Percentiles rank a stretch among this genome's conserved stretches.
These are phyloP conservation scores for Fusarium robinianum DNA, from an alignment of 2,329 filamentous ascomycete genomes.

Conservation along the genomic window DNA sequence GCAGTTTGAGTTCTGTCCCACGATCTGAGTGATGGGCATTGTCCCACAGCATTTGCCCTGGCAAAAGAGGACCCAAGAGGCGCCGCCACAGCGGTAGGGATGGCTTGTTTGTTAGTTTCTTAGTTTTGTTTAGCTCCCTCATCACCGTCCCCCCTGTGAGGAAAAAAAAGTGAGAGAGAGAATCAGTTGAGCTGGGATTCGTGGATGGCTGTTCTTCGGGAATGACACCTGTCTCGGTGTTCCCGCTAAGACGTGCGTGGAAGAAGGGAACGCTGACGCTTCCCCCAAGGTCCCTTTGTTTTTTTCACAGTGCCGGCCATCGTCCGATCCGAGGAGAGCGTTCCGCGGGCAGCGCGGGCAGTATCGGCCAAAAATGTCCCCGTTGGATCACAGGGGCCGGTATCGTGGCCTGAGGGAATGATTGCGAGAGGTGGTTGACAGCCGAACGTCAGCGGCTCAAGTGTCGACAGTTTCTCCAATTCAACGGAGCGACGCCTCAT, in stretches of 20 bases:
- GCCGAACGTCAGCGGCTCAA: constrained; percentile 35
- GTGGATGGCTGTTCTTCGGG: constrained; percentile 28
- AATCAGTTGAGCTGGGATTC: constrained; percentile 20
- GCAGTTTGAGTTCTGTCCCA: constrained; percentile 27
- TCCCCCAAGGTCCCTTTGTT: constrained; percentile 30
- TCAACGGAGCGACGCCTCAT: constrained; percentile 35
- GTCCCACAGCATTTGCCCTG: constrained; percentile 31
- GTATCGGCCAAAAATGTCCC: constrained; percentile 9
- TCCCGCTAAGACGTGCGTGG: constrained; percentile 25
- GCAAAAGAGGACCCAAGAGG: constrained; percentile 24
- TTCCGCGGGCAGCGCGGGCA: constrained; percentile 15
- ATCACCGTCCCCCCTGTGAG: not conserved
- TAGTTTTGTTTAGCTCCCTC: constrained; percentile 9
- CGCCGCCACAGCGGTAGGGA: constrained; percentile 33
- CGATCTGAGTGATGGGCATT: constrained; percentile 15
- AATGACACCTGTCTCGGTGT: constrained; percentile 38
- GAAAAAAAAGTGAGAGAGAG: constrained; percentile 3
- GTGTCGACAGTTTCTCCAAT: constrained; percentile 34
- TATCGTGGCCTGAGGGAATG: constrained; percentile 12
- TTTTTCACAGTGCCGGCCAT: constrained; percentile 26
- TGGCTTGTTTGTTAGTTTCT: constrained; percentile 12
- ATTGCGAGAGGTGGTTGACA: constrained; percentile 23
- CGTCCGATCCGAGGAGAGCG: constrained; percentile 29
- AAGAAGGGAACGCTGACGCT: constrained; percentile 2
- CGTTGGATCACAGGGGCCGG: constrained; percentile 4